These are phyloP conservation scores for Sugiyamaella grinbergsii DNA, from an alignment of 1,139 yeast species.

Conservation along the genomic window DNA sequence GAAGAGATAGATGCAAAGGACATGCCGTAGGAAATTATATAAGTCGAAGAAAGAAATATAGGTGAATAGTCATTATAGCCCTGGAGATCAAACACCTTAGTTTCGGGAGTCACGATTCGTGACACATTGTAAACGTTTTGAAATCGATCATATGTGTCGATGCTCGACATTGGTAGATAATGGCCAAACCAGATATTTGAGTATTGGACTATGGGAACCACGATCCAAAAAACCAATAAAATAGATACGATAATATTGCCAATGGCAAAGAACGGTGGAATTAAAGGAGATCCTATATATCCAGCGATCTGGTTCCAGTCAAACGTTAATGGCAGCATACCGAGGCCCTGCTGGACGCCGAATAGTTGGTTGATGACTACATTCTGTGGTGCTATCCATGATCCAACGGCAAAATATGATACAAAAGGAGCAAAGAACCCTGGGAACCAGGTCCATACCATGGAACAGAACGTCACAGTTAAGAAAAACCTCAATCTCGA, in stretches of 20 bases:
- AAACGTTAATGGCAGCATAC: conserved; percentile 61
- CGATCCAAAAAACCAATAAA: conserved; percentile 49
- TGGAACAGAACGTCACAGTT: conserved; percentile 45
- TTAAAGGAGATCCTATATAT: conserved; percentile 63
- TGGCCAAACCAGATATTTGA: conserved; percentile 55
- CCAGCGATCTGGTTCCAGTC: conserved; percentile 62
- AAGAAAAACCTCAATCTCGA: conserved; percentile 54
- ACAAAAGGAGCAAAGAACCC: conserved; percentile 55
- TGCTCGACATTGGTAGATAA: conserved; percentile 53
- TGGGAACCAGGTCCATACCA: conserved; percentile 61
- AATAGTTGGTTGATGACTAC: conserved; percentile 62
- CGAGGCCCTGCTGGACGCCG: conserved; percentile 62
- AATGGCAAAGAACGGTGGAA: conserved; percentile 64
- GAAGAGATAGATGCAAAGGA: conserved; percentile 65
- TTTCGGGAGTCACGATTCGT: conserved; percentile 39
- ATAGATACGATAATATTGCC: conserved; percentile 54
- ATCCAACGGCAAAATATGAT: conserved; percentile 54
- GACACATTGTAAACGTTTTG: conserved; percentile 50
- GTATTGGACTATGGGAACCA: conserved; percentile 53
- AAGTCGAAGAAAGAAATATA: conserved; percentile 63
- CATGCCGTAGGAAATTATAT: conserved; percentile 62
- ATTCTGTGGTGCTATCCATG: conserved; percentile 59
- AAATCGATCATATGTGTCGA: conserved; percentile 49
- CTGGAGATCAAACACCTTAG: conserved; percentile 46
- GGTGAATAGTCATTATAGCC: conserved; percentile 60